Conservation (phyloP, 1,284 basidiomycete species). For the Pyrrhoderma noxium region DNA sequence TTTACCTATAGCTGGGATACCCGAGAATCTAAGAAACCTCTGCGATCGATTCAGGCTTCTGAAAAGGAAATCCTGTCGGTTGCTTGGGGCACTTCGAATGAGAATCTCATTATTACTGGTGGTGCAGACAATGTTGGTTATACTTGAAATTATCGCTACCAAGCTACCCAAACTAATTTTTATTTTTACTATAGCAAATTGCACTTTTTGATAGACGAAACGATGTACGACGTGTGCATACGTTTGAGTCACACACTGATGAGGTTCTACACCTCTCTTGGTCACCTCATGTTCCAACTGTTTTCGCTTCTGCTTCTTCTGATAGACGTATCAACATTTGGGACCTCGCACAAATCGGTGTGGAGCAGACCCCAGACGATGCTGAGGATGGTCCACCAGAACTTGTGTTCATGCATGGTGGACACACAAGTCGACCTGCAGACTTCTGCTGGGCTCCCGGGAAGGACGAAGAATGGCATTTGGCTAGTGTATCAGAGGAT, state of each 20-base stretch:
- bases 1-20: conserved; percentile 79
- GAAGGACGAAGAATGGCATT: conserved; percentile 67
- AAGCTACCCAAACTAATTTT: not conserved
- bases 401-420: conserved; percentile 87
- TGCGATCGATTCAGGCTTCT: conserved; percentile 78
- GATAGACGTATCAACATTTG: conserved; percentile 94
- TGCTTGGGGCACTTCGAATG: conserved; percentile 80
- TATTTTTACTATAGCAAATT: conserved; percentile 56
- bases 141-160: not conserved
- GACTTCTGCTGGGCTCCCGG: conserved; percentile 84
- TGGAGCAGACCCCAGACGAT: conserved; percentile 96
- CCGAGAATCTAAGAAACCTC: conserved; percentile 63
- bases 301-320: conserved; percentile 89
- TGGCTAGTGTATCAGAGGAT: conserved; percentile 75
- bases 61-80: conserved; percentile 88
- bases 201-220: conserved; percentile 86
- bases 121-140: conserved; percentile 81
- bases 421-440: conserved; percentile 74
- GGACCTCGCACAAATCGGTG: conserved; percentile 90
- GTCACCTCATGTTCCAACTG: conserved; percentile 88
- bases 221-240: conserved; percentile 77
- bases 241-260: conserved; percentile 90
- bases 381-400: conserved; percentile 97
- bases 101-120: conserved; percentile 86
- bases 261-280: conserved; percentile 93